phyloP scores from a whole-genome alignment of 169 alveolate genomes.

The Cryptosporidium parvum region DNA sequence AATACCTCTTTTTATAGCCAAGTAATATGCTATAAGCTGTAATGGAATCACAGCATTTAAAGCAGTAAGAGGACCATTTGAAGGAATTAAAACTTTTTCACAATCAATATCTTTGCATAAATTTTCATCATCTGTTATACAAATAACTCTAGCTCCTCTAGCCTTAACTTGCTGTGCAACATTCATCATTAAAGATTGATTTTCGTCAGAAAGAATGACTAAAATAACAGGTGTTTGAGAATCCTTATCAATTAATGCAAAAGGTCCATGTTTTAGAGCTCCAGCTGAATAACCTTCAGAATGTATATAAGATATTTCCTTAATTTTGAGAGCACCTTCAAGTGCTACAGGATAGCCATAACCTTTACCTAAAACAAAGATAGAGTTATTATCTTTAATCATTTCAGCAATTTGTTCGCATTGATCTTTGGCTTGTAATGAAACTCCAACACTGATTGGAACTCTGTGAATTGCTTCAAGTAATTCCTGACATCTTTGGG shows the following conservation, averaged over 20 bases:
- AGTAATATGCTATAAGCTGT: slow-evolving; percentile 87
- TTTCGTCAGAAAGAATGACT: slow-evolving; percentile 90
- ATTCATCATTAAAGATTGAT: slow-evolving; percentile 86
- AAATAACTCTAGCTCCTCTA: slow-evolving; percentile 92
- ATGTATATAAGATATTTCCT: slow-evolving; percentile 95
- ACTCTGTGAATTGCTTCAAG: slow-evolving; percentile 79
- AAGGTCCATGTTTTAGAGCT: slow-evolving; percentile 95
- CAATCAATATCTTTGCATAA: slow-evolving; percentile 86
- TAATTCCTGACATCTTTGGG: slow-evolving; percentile 76
- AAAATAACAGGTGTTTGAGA: slow-evolving; percentile 89
- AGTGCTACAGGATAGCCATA: slow-evolving; percentile 93
- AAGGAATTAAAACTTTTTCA: slow-evolving; percentile 84
- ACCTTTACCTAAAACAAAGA: slow-evolving; percentile 90
- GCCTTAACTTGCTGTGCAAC: slow-evolving; percentile 93
- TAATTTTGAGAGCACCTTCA: slow-evolving; percentile 97
- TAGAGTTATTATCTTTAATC: slow-evolving; percentile 77
- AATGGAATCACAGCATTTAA: slow-evolving; percentile 87
- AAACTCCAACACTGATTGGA: slow-evolving; percentile 82
- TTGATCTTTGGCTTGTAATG: slow-evolving; percentile 78
- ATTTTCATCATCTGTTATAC: slow-evolving; percentile 89
- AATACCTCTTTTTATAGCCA: slow-evolving; percentile 81
- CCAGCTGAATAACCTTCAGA: slow-evolving; percentile 97
- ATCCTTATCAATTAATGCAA: slow-evolving; percentile 91
- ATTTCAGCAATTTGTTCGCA: slow-evolving; percentile 77
- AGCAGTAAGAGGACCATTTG: slow-evolving; percentile 87